Evolutionary conservation across 805 yeast species (phyloP).

Genomic region (Candida pseudoglaebosa): DNA sequence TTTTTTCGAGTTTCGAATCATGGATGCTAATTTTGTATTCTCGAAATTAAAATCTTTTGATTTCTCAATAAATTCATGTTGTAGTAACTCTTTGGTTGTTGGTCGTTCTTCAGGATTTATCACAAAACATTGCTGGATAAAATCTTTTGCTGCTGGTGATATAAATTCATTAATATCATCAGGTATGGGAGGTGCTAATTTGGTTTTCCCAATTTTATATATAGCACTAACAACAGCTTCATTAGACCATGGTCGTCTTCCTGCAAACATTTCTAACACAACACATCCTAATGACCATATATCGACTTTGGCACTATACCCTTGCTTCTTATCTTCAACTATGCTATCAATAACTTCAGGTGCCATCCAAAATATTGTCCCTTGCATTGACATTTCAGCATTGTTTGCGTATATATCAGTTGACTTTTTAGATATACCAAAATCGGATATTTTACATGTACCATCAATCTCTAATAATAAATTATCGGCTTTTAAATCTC

Average conservation of each 20-base stretch:
- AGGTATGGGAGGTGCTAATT: slow-evolving; percentile 93
- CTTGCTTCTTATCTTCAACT: slow-evolving; percentile 69
- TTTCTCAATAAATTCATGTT: slow-evolving; percentile 48
- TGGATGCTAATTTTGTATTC: slow-evolving; percentile 51
- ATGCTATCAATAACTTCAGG: slow-evolving; percentile 94
- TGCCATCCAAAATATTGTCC: slow-evolving; percentile 99
- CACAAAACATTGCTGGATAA: slow-evolving; percentile 70
- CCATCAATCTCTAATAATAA: slow-evolving; percentile 86
- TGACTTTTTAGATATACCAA: slow-evolving; percentile 84
- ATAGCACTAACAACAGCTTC: slow-evolving; percentile 93
- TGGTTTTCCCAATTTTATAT: slow-evolving; percentile 79
- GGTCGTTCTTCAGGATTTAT: slow-evolving; percentile 82
- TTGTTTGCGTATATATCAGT: slow-evolving; percentile 81
- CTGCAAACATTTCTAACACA: slow-evolving; percentile 95
- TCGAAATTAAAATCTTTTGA: slow-evolving; percentile 45
- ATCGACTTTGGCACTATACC: slow-evolving; percentile 96
- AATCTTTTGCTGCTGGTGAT: slow-evolving; percentile 61
- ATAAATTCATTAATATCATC: slow-evolving; percentile 73
- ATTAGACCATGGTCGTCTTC: slow-evolving; percentile 95
- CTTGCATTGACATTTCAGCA: slow-evolving; percentile 97
- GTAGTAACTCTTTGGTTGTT: slow-evolving; percentile 65
- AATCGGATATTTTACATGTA: slow-evolving; percentile 90
- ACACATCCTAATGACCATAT: slow-evolving; percentile 99
- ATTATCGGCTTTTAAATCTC: slow-evolving; percentile 95
- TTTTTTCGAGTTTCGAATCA: slow-evolving; percentile 39